phyloP scores from a whole-genome alignment of 495 filamentous ascomycete species.

The Hypoxylon intermedium region DNA sequence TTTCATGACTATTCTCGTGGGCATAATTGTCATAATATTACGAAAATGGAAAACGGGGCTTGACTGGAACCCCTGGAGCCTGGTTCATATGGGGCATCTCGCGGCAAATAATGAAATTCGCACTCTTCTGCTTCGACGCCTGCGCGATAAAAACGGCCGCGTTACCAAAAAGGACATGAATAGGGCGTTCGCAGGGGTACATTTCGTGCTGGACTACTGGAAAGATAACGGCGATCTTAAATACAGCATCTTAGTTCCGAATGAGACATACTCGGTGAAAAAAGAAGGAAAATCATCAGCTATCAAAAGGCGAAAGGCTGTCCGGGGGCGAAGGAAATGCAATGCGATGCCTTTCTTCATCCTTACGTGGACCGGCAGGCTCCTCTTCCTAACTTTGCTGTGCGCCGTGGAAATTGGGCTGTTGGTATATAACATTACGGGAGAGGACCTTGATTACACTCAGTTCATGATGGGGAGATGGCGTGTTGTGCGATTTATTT shows the following conservation, averaged over 20 bases:
- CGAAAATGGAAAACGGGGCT: constrained; percentile 43
- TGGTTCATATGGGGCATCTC: constrained; percentile 37
- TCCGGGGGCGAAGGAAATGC: neutral
- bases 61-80: constrained; percentile 42
- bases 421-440: constrained; percentile 37
- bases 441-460: constrained; percentile 32
- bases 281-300: constrained; percentile 22
- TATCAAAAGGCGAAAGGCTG: constrained; percentile 10
- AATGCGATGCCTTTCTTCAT: constrained; percentile 39
- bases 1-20: constrained; percentile 24
- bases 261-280: constrained; percentile 18
- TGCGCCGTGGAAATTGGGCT: constrained; percentile 33
- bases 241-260: constrained; percentile 26
- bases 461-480: constrained; percentile 39
- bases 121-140: constrained; percentile 19
- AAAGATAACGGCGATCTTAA: constrained; percentile 21
- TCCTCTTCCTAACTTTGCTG: constrained; percentile 35
- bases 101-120: constrained; percentile 35
- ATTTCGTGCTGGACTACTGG: constrained; percentile 25
- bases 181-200: constrained; percentile 13
- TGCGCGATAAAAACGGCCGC: constrained; percentile 26
- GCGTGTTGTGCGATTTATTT: constrained; percentile 45
- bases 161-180: constrained; percentile 16
- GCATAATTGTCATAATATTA: constrained; percentile 26
- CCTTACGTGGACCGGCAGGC: constrained; percentile 37